Conservation (phyloP, 2,329 filamentous ascomycete genomes). For the Dactylonectria estremocensis region DNA sequence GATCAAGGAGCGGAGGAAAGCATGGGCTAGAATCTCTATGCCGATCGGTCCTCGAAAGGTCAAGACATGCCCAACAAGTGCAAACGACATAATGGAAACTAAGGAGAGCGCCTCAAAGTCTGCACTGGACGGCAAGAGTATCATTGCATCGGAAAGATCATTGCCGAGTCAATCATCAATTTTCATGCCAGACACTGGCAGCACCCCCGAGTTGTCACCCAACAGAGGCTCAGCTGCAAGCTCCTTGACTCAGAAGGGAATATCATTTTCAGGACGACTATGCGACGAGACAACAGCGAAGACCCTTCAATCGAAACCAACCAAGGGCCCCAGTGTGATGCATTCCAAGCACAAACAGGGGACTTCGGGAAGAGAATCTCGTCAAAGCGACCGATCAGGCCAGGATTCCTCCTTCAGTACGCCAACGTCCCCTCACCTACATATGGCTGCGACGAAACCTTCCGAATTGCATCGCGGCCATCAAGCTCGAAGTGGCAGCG, state of each 20-base stretch:
- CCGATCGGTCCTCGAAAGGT: slow-evolving; percentile 48
- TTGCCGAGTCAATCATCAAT: slow-evolving; percentile 30
- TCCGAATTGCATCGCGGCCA: neutral
- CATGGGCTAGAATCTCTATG: slow-evolving; percentile 55
- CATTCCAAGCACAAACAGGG: neutral
- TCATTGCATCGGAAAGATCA: slow-evolving; percentile 25
- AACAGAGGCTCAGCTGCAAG: neutral
- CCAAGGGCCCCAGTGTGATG: neutral
- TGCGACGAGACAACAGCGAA: neutral
- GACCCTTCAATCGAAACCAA: neutral
- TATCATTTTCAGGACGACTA: neutral
- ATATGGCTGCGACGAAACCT: neutral
- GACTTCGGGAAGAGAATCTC: slow-evolving; percentile 1
- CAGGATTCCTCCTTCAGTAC: slow-evolving; percentile 16
- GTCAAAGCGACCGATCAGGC: slow-evolving; percentile 6
- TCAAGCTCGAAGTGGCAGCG: slow-evolving; percentile 7
- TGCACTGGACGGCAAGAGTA: slow-evolving; percentile 15
- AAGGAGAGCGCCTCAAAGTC: slow-evolving; percentile 3
- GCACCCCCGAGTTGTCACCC: slow-evolving; percentile 27
- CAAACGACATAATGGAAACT: slow-evolving; percentile 4
- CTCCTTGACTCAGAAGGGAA: neutral
- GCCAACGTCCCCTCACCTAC: neutral
- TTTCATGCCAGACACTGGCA: slow-evolving; percentile 31
- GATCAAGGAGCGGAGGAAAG: slow-evolving; percentile 50
- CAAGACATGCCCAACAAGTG: slow-evolving; percentile 24